Evolutionary conservation across 2,329 filamentous ascomycete species (phyloP).

Genomic region (Fusarium siculi): DNA sequence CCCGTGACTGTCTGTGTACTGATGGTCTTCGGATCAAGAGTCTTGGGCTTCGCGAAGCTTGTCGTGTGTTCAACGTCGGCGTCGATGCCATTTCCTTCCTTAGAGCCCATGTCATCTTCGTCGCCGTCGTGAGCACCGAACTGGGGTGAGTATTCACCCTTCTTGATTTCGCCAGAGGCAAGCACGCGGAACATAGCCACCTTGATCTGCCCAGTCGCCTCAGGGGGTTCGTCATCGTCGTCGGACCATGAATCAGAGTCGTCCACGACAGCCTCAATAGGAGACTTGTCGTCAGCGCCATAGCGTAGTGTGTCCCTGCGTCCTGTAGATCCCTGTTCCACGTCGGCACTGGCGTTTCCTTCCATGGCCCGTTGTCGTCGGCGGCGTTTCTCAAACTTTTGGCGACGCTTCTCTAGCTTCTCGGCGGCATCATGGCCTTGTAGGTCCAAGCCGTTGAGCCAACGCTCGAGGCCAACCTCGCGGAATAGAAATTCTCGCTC

Average conservation of each 20-base stretch:
- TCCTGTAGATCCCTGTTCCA: slow-evolving; percentile 56
- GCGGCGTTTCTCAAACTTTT: slow-evolving; percentile 78
- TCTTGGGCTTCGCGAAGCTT: slow-evolving; percentile 96
- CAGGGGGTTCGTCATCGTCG: slow-evolving; percentile 87
- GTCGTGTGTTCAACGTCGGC: slow-evolving; percentile 96
- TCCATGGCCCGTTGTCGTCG: slow-evolving; percentile 68
- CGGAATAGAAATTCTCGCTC: slow-evolving; percentile 98
- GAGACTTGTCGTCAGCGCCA: slow-evolving; percentile 78
- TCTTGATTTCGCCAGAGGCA: slow-evolving; percentile 96
- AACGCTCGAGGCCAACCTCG: slow-evolving; percentile 94
- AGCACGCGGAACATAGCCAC: slow-evolving; percentile 95
- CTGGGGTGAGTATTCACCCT: slow-evolving; percentile 96
- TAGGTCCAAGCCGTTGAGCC: slow-evolving; percentile 96
- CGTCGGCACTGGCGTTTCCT: slow-evolving; percentile 47
- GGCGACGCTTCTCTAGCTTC: slow-evolving; percentile 87
- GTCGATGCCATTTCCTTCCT: slow-evolving; percentile 70
- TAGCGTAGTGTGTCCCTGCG: slow-evolving; percentile 77
- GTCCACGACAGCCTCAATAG: slow-evolving; percentile 74
- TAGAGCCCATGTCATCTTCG: slow-evolving; percentile 67
- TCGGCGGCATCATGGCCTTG: slow-evolving; percentile 91
- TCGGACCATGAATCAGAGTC: slow-evolving; percentile 82
- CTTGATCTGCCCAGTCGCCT: slow-evolving; percentile 97
- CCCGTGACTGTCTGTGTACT: slow-evolving; percentile 99
- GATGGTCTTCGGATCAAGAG: slow-evolving; percentile 94
- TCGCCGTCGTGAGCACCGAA: slow-evolving; percentile 98